A percentile compares a stretch with the other conserved stretches of the same genome.
These are phyloP conservation scores for Plasmodium knowlesi DNA, from an alignment of 169 alveolate genomes.

Conservation along the genomic window DNA sequence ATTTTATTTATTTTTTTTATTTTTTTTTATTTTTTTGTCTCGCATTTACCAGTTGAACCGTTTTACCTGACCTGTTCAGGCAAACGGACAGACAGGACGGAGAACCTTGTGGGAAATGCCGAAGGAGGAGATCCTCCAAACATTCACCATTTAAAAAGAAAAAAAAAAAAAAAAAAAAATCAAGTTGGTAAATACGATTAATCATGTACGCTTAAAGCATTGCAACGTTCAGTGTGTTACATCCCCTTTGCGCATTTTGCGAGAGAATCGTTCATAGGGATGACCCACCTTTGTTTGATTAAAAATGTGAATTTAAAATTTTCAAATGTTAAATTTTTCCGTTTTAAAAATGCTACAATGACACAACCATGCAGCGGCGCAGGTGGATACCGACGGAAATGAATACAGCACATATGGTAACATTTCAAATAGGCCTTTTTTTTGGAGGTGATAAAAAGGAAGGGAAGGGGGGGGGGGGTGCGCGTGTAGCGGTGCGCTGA, in stretches of 20 bases:
- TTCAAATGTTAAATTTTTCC: neutral
- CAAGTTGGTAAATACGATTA: neutral
- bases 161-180: neutral
- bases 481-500: neutral
- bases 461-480: neutral
- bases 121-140: neutral
- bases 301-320: neutral
- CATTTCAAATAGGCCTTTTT: neutral
- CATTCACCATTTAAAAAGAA: neutral
- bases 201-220: neutral
- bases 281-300: neutral
- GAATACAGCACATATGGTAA: slow-evolving; percentile 17
- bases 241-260: neutral
- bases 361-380: slow-evolving; percentile 1
- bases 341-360: neutral
- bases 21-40: neutral
- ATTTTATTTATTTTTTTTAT: too few species aligned
- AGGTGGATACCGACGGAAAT: neutral
- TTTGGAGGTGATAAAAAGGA: neutral
- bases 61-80: slow-evolving; percentile 4
- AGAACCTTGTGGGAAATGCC: neutral
- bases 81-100: neutral
- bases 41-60: neutral
- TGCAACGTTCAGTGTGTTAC: neutral
- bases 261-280: neutral